Evolutionary conservation across 495 filamentous ascomycete species (phyloP), one percentile per base, ranked within the genome.

Genomic region (Cryomyces antarcticus): DNA sequence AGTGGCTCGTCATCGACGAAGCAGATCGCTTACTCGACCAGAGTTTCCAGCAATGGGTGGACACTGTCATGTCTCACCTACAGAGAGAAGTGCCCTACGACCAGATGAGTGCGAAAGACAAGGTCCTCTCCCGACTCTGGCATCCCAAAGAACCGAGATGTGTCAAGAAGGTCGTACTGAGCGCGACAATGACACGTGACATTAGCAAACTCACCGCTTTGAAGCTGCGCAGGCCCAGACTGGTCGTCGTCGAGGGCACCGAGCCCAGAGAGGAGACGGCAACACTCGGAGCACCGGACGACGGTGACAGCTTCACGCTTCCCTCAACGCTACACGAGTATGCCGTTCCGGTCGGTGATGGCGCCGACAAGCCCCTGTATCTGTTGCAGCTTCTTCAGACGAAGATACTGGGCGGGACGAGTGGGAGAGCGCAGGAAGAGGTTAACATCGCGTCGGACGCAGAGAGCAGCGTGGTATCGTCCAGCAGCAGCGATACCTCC

Each of bases 151-250:
- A 7, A 64, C 58, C 65, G 1, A 62, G 3, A 36, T 71, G 37
- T 61, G 41, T 59, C 30, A 52, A 72, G 37, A 93, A 93, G 57
- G 66, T 94, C 24, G 64, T 93, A 31, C 65, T 95, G 7, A 93
- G 83, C 55, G 89, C 89, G 6, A 95, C 92, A 0, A 93, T 97
- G 82, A 93, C 85, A 2, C 68, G 72, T 30, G 88, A 96, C 56
- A 64, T 93, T 31, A 78, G 79, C 12, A 82, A 85, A 46, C 57
- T 97, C 38, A 78, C 75, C 36, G 72, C 67, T 0, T 56, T 97
- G 38, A 80, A 72, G 43, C 68, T 97, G 17, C 64, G 66, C 2
- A 69, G 77, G 46, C 89, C 89, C 17, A 24, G 17, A 9, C 76
- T 70, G 40, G 36, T 49, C 57, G 0, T 56, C 49, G 12, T 36